Percentiles rank a stretch among this genome's conserved stretches.
Evolutionary conservation across 441 rosid genomes (phyloP).

Genomic region (Eugenia klotzschiana): DNA sequence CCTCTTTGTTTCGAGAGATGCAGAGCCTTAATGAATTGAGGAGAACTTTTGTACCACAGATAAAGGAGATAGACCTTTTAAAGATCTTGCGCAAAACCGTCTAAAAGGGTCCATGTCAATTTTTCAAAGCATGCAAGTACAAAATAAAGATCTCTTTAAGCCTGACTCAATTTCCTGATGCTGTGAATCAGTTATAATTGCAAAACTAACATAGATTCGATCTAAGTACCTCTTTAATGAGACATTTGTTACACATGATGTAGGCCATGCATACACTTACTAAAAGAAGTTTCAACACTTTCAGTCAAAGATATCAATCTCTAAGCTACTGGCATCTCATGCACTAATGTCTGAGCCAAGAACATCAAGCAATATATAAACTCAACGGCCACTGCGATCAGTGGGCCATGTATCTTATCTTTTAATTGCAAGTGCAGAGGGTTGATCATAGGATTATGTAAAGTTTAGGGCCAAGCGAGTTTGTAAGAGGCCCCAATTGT

Average conservation of each 20-base stretch:
- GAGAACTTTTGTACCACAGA: conserved; percentile 10
- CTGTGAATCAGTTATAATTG: background rate
- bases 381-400: background rate
- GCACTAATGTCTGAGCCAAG: background rate
- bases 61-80: background rate
- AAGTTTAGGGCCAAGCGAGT: background rate
- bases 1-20: conserved; percentile 80
- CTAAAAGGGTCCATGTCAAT: background rate
- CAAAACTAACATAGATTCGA: background rate
- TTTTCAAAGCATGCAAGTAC: background rate
- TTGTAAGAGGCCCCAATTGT: background rate
- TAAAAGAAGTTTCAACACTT: background rate
- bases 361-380: background rate
- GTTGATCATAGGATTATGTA: background rate
- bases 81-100: background rate
- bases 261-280: background rate
- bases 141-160: background rate
- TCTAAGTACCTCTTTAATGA: background rate
- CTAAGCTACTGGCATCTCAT: background rate
- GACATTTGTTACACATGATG: background rate
- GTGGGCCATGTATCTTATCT: background rate
- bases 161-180: background rate
- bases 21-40: conserved; percentile 61
- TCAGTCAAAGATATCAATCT: background rate
- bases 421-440: background rate